Evolutionary conservation across 306 rosid species (phyloP).

Genomic region (Crataegus laevigata): DNA sequence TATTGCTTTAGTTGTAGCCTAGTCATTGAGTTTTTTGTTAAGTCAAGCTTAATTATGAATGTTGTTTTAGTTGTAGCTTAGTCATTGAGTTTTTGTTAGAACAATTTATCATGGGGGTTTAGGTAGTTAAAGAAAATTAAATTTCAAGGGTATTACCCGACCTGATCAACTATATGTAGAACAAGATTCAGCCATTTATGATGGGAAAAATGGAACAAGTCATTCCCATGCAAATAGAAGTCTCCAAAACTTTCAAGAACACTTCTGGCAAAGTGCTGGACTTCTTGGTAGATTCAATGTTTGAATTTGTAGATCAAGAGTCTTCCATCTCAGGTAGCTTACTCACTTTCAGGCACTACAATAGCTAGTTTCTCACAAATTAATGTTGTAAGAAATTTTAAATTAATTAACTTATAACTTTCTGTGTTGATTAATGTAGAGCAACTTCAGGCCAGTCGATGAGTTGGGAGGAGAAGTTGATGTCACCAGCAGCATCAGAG

Average conservation of each 20-base stretch:
- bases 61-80: too few species aligned
- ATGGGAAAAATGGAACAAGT: constrained; percentile 15
- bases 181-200: constrained; percentile 22
- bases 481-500: constrained; percentile 28
- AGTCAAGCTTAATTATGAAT: too few species aligned
- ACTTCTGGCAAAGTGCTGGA: constrained; percentile 29
- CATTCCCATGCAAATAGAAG: constrained; percentile 17
- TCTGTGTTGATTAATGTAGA: constrained; percentile 13
- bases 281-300: constrained; percentile 53
- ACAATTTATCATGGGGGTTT: too few species aligned
- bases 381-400: neutral
- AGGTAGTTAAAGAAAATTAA: too few species aligned
- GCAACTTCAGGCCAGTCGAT: constrained; percentile 51
- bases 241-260: constrained; percentile 22
- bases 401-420: neutral
- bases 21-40: too few species aligned
- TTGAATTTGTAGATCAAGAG: constrained; percentile 48
- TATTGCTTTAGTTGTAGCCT: too few species aligned
- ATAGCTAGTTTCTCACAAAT: neutral
- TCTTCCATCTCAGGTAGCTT: constrained; percentile 56
- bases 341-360: neutral
- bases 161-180: neutral
- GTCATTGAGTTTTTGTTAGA: too few species aligned
- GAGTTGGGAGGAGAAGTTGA: constrained; percentile 34
- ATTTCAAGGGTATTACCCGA: neutral